Base-by-base conservation (phyloP, 176 grass and related monocot species). In the Zizania latifolia region DNA sequence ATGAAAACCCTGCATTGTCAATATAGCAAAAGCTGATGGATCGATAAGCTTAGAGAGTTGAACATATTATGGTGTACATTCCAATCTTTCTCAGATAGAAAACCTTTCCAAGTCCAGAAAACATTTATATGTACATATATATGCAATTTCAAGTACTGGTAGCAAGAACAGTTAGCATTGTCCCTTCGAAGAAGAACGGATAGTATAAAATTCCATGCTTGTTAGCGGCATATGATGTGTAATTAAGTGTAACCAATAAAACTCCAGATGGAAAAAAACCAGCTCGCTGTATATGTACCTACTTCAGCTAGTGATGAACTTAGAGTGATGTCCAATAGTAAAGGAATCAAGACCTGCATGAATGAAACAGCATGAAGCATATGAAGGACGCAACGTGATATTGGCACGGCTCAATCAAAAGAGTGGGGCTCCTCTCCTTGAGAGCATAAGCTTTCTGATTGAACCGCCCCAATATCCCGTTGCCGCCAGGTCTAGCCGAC, bases 341-440 rank as follows among this genome's bases (percentile, higher is more conserved):
- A 44, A 1, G 12, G 7, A 69, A n/a, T 6, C 11, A 38, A 33
- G 28, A 34, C 31, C 43, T 51, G 12, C 31, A 27, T 36, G 6
- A 10, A 59, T 12, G n/a, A 5, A 80, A 29, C 8, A 27, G 43
- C 13, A 6, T 14, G 21, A 37, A 64, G 1, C 16, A 81, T 38
- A 19, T 35, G 17, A 17, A 6, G 0, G 16, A 62, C 2, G 32
- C 16, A 38, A 88, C 78, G 85, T 85, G 85, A 92, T 92, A 92
- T 92, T 92, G 89, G 89, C 89, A 85, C 89, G 89, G 89, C 89
- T 92, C 89, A 92, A 92, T 88, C 78, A 79, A 85, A 85, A 92
- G 77, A 79, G 51, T 65, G 43, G 76, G 72, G 46, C 84, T 71
- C 84, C 58, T 46, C 1, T 15, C 56, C 6, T 62, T 10, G 10